Conservation (phyloP, 768 basidiomycete genomes). For the Fomitopsis pulvina region DNA sequence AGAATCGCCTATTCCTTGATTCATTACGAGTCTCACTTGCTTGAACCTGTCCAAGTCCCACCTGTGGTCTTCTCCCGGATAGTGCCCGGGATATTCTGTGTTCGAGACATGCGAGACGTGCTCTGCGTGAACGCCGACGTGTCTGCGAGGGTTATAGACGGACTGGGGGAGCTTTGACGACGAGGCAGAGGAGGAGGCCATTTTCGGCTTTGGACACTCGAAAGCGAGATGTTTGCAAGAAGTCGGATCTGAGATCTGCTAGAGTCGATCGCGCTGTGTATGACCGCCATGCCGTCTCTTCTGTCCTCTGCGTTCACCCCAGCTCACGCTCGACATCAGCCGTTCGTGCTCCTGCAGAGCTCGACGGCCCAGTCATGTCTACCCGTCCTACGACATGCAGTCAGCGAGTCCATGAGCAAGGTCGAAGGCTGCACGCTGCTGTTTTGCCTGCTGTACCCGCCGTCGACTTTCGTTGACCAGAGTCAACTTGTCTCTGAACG, state of each 20-base stretch:
- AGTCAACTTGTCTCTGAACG: conserved; percentile 15
- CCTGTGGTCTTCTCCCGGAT: conserved; percentile 75
- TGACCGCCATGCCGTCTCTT: conserved; percentile 13
- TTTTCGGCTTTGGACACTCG: conserved; percentile 6
- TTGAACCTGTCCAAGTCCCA: conserved; percentile 78
- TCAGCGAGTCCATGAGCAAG: conserved; percentile 3
- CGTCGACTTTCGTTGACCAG: conserved; percentile 35
- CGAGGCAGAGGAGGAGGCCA: conserved; percentile 19
- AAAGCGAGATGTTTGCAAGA: background rate
- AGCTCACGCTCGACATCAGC: conserved; percentile 11
- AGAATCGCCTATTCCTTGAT: background rate
- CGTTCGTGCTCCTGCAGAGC: conserved; percentile 20
- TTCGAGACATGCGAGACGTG: conserved; percentile 76
- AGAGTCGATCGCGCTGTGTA: background rate
- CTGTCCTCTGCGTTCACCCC: conserved; percentile 15
- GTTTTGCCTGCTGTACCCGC: conserved; percentile 54
- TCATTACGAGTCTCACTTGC: conserved; percentile 52
- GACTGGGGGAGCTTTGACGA: conserved; percentile 18
- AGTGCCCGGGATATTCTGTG: conserved; percentile 87
- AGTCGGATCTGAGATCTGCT: background rate
- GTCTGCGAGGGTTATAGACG: conserved; percentile 37
- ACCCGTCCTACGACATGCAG: conserved; percentile 14
- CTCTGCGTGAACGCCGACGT: conserved; percentile 67
- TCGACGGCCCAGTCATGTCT: conserved; percentile 22
- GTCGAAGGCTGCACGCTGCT: conserved; percentile 31